Conservation (phyloP, 208 protist species). For the Leishmania lainsoni region DNA sequence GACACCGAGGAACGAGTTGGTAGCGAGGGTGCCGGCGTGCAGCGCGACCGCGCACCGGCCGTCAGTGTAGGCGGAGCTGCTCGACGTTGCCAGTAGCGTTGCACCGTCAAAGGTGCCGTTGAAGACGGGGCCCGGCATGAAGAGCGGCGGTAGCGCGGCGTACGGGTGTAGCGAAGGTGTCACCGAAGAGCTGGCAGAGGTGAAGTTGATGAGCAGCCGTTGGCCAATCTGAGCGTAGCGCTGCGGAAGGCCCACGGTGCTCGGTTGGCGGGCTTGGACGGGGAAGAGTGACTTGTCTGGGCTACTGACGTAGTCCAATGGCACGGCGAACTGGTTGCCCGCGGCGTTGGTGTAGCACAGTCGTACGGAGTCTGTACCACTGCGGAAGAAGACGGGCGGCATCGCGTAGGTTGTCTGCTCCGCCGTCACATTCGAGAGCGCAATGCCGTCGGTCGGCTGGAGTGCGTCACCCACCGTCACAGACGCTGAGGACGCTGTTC, state of each 20-base stretch:
- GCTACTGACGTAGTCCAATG: conserved; percentile 37
- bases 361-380: conserved; percentile 52
- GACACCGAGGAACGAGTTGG: conserved; percentile 35
- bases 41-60: conserved; percentile 60
- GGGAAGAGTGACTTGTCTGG: conserved; percentile 39
- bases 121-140: conserved; percentile 56
- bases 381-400: conserved; percentile 58
- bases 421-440: conserved; percentile 25
- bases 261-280: conserved; percentile 51
- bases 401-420: conserved; percentile 39
- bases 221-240: conserved; percentile 58
- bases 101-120: conserved; percentile 74
- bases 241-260: conserved; percentile 25
- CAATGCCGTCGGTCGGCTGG: conserved; percentile 44
- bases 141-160: conserved; percentile 44
- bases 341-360: conserved; percentile 84
- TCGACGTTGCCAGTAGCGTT: conserved; percentile 39
- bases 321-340: conserved; percentile 82
- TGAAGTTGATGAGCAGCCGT: conserved; percentile 61
- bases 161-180: conserved; percentile 46
- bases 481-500: conserved; percentile 26
- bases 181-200: conserved; percentile 22
- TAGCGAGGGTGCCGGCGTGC: conserved; percentile 29
- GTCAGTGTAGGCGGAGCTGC: conserved; percentile 50
- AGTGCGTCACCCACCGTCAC: conserved; percentile 55